Conservation (phyloP, 2,329 filamentous ascomycete genomes). For the Fusarium pseudocircinatum region DNA sequence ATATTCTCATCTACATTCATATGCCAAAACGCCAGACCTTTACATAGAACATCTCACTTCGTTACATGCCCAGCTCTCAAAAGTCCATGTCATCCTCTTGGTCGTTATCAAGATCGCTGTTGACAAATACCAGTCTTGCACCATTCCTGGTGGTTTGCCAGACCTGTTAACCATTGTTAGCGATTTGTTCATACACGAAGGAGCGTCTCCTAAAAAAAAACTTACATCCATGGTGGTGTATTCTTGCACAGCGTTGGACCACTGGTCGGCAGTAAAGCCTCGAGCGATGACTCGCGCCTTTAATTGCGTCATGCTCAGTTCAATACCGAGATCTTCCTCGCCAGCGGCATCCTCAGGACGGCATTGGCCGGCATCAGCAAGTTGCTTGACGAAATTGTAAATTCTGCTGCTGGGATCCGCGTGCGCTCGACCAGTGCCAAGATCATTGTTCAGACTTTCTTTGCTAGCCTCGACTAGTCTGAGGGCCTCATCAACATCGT, state of each 20-base stretch:
- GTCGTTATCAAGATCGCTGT: conserved; percentile 62
- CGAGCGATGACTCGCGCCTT: conserved; percentile 93
- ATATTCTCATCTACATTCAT: conserved; percentile 37
- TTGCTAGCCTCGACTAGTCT: conserved; percentile 93
- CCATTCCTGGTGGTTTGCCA: conserved; percentile 82
- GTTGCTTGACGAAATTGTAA: conserved; percentile 90
- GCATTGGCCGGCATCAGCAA: conserved; percentile 88
- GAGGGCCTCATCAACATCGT: conserved; percentile 95
- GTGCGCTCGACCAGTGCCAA: conserved; percentile 67
- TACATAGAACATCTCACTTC: conserved; percentile 27
- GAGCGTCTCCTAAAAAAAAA: conserved; percentile 45
- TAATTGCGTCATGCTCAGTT: conserved; percentile 88
- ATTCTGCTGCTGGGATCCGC: conserved; percentile 89
- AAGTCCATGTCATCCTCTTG: conserved; percentile 60
- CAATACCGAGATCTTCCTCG: conserved; percentile 63
- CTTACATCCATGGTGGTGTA: conserved; percentile 91
- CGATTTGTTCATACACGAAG: not conserved
- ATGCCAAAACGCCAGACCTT: conserved; percentile 47
- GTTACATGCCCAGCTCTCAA: conserved; percentile 35
- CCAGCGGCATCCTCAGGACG: conserved; percentile 74
- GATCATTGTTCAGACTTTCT: conserved; percentile 83
- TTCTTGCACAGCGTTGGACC: conserved; percentile 85
- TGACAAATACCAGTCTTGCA: conserved; percentile 75
- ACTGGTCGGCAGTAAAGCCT: conserved; percentile 96
- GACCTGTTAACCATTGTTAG: conserved; percentile 64